Conservation (phyloP, 2,329 filamentous ascomycete species). For the Claviceps sp. region DNA sequence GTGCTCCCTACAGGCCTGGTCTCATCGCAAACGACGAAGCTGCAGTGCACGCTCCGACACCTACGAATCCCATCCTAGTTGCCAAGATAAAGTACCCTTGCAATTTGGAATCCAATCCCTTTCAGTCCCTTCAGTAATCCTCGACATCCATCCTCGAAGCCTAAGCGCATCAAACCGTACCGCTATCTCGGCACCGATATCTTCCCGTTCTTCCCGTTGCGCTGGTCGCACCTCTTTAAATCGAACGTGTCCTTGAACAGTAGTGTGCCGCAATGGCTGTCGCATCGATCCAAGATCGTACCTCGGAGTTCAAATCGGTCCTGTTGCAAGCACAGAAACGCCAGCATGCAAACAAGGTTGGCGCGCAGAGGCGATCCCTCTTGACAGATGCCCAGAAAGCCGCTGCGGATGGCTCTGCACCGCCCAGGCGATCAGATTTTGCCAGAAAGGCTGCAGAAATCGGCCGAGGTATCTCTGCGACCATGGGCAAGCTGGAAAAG, state of each 20-base stretch:
- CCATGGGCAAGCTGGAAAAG: slow-evolving; percentile 91
- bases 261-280: slow-evolving; percentile 38
- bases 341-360: slow-evolving; percentile 62
- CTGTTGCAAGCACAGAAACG: slow-evolving; percentile 73
- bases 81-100: too few species aligned
- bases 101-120: too few species aligned
- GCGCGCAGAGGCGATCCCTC: slow-evolving; percentile 68
- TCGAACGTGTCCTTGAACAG: background rate
- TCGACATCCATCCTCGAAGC: background rate
- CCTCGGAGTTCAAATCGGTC: slow-evolving; percentile 86
- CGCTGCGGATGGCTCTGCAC: slow-evolving; percentile 39
- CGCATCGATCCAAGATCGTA: slow-evolving; percentile 87
- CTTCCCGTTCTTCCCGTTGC: slow-evolving; percentile 9
- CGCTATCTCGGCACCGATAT: too few species aligned
- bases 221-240: slow-evolving; percentile 21
- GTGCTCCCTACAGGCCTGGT: background rate
- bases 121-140: background rate
- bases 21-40: background rate
- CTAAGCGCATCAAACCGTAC: background rate
- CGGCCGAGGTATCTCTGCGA: slow-evolving; percentile 77
- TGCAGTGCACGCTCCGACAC: background rate
- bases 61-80: background rate
- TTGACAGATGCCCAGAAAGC: slow-evolving; percentile 61
- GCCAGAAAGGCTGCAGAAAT: slow-evolving; percentile 85
- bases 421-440: slow-evolving; percentile 70